A percentile compares a stretch with the other conserved stretches of the same genome.
These are phyloP conservation scores for Fusarium pseudonygamai DNA, from an alignment of 2,329 filamentous ascomycete genomes.

Conservation along the genomic window DNA sequence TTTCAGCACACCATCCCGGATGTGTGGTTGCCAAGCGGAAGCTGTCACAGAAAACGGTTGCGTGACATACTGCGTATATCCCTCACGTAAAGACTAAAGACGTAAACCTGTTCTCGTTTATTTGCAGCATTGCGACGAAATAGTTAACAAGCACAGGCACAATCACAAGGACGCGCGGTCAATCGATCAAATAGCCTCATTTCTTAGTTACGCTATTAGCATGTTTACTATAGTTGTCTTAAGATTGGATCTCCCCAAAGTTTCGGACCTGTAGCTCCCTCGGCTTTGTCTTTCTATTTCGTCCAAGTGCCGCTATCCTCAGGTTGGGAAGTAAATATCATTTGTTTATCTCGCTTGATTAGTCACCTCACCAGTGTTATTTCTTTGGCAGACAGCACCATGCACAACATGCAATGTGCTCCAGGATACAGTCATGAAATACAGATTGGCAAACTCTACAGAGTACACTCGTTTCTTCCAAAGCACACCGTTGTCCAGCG, in stretches of 20 bases:
- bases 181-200: neutral
- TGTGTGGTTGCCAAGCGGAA: neutral
- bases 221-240: slow-evolving; percentile 1
- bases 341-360: slow-evolving; percentile 4
- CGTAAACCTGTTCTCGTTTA: neutral
- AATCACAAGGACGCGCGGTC: neutral
- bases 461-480: too few species aligned
- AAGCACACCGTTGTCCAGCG: neutral
- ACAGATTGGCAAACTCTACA: neutral
- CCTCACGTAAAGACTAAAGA: neutral
- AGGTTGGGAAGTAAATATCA: neutral
- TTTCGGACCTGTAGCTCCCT: neutral
- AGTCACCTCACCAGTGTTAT: neutral
- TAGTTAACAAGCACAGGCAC: neutral
- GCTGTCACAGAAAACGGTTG: neutral
- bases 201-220: neutral
- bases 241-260: neutral
- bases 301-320: neutral
- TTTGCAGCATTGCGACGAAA: neutral
- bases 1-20: neutral
- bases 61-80: neutral
- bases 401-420: neutral
- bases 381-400: neutral
- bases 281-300: neutral
- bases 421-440: neutral